These are phyloP conservation scores for Solanum chiquidenum DNA, from an alignment of 257 asterid species.

Conservation along the genomic window DNA sequence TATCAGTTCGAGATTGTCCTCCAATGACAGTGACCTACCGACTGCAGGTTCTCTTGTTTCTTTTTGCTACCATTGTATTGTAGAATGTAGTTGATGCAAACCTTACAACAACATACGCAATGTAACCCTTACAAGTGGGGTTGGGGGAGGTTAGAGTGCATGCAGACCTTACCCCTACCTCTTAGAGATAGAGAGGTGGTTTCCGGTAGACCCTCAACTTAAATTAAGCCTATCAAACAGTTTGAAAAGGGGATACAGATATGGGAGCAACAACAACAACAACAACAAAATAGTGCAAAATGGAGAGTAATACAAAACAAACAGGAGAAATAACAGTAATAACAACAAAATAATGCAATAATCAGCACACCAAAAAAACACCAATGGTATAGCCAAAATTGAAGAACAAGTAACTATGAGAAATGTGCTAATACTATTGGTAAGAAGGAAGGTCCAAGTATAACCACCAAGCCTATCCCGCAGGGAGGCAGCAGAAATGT, in stretches of 20 bases:
- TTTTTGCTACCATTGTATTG: background rate
- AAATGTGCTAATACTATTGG: background rate
- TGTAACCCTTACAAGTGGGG: background rate
- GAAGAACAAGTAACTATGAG: background rate
- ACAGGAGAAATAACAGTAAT: background rate
- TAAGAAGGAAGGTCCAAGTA: background rate
- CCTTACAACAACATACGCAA: background rate
- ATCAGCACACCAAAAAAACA: background rate
- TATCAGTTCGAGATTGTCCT: constrained; percentile 77
- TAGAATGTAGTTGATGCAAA: background rate
- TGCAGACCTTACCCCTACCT: background rate
- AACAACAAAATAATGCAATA: background rate
- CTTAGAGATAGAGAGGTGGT: background rate
- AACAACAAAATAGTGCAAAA: background rate
- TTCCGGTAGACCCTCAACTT: background rate
- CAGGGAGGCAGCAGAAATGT: background rate
- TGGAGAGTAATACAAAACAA: background rate
- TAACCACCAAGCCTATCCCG: background rate
- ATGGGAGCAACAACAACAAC: background rate
- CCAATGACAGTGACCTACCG: constrained; percentile 98
- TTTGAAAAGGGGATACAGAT: background rate
- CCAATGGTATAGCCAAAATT: background rate
- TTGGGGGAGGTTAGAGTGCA: background rate
- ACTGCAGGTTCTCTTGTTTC: constrained; percentile 58
- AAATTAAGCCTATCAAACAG: background rate